Base-by-base conservation (phyloP, 768 basidiomycete genomes). In the Suillus paluster region DNA sequence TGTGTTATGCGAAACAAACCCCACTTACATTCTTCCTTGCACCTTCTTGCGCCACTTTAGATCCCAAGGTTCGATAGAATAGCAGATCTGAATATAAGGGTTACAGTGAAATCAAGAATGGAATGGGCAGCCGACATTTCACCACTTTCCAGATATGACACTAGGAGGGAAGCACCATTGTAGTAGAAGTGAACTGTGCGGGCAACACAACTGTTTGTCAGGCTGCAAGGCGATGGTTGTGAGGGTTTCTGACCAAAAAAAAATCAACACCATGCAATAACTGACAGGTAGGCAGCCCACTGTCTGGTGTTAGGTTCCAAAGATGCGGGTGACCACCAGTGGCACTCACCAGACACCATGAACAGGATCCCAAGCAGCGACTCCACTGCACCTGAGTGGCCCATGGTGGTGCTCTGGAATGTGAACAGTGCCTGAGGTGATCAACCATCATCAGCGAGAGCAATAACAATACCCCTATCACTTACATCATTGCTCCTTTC, bases 21-120 rank as follows among this genome's bases (percentile, higher is more conserved):
- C 27, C 33, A 50, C 58, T 59, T 33, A 59, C 30, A 59, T 59
- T 17, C 27, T 27, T 48, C 44, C 34, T 6, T 45, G 41, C 15
- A 46, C 48, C 25, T 46, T 27, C 33, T 59, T 59, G 17, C 34
- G 3, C 46, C 58, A 59, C 21, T 59, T 59, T 36, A 52, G n/a
- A 50, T 45, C 27, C 58, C 58, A 59, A 25, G 58, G 58, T 33
- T 59, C 46, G 4, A 59, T 39, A 33, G 46, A 46, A 50, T 59
- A 59, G 8, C 58, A 59, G 2, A 21, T 33, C 46, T 59, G 19
- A 30, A 33, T 4, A 17, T 17, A n/a, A n/a, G 27, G 12, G 7
- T 33, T 5, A 39, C 33, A 5, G 4, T 39, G 7, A 57, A 33
- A 61, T 23, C 12, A 27, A 50, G 39, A n/a, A 25, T 34, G 4